Evolutionary conservation across 805 yeast species (phyloP).

Genomic region (Metschnikowia colocasiae): DNA sequence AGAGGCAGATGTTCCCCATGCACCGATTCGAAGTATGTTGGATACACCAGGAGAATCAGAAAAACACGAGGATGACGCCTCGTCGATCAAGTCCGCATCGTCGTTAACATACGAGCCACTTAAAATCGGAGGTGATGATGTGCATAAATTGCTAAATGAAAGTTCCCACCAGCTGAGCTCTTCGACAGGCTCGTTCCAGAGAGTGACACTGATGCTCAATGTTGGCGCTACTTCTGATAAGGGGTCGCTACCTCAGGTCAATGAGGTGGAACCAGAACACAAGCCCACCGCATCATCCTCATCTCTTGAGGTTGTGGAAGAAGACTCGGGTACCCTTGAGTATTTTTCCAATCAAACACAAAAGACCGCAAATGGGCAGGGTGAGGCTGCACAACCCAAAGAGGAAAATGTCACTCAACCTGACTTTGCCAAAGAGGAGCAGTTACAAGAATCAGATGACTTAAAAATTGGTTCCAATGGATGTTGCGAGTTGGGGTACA

Average conservation of each 20-base stretch:
- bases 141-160: slow-evolving; percentile 14
- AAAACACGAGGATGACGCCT: slow-evolving; percentile 12
- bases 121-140: slow-evolving; percentile 6
- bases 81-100: slow-evolving; percentile 24
- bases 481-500: slow-evolving; percentile 40
- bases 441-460: slow-evolving; percentile 14
- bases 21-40: slow-evolving; percentile 39
- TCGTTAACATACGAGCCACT: slow-evolving; percentile 25
- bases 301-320: slow-evolving; percentile 13
- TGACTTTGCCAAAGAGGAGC: slow-evolving; percentile 12
- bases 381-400: not conserved
- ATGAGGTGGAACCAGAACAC: slow-evolving; percentile 7
- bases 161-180: slow-evolving; percentile 12
- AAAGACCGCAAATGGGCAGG: not conserved
- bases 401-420: not conserved
- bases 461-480: slow-evolving; percentile 27
- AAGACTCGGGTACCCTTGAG: not conserved
- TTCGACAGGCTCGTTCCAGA: slow-evolving; percentile 11
- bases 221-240: slow-evolving; percentile 10
- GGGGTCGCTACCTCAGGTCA: slow-evolving; percentile 3
- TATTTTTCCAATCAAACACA: not conserved
- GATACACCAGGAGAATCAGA: slow-evolving; percentile 21
- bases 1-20: slow-evolving; percentile 19
- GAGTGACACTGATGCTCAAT: slow-evolving; percentile 32
- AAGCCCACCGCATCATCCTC: not conserved